phyloP scores from a whole-genome alignment of 371 early-diverging fungal genomes.

The Syncephalis plumigaleata region DNA sequence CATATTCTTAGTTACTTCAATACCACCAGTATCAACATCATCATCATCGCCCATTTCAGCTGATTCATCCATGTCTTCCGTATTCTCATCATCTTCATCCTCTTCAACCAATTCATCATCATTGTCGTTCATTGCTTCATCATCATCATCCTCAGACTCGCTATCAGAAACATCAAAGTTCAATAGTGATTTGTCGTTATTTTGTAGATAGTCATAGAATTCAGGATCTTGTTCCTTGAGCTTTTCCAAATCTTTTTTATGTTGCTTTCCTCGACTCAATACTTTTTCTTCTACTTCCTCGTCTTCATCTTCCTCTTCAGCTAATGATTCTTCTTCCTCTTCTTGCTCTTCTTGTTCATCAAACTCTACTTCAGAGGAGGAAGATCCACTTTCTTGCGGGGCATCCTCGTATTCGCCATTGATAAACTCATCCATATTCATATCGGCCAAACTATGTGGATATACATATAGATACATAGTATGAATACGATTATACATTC shows the following conservation, averaged over 20 bases:
- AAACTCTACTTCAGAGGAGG: constrained; percentile 5
- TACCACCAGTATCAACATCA: constrained; percentile 6
- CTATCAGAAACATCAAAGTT: constrained; percentile 50
- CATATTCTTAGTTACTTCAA: constrained; percentile 28
- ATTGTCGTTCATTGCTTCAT: constrained; percentile 18
- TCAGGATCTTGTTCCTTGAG: constrained; percentile 74
- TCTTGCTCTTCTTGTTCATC: constrained; percentile 8
- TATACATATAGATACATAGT: not conserved
- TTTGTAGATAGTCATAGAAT: constrained; percentile 71
- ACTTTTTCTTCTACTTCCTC: constrained; percentile 16
- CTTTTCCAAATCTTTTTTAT: constrained; percentile 54
- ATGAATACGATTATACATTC: not conserved
- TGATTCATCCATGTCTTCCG: constrained; percentile 16
- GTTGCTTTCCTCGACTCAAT: constrained; percentile 33
- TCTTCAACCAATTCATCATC: constrained; percentile 19
- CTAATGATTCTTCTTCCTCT: constrained; percentile 12
- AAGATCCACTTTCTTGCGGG: constrained; percentile 5
- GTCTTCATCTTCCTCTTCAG: constrained; percentile 16
- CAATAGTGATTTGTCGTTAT: constrained; percentile 67
- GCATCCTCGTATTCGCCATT: constrained; percentile 14
- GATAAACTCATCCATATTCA: constrained; percentile 14
- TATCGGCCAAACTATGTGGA: constrained; percentile 1
- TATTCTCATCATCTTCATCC: constrained; percentile 14
- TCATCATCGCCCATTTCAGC: constrained; percentile 7
- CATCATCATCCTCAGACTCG: constrained; percentile 30